These are phyloP conservation scores for Sedum album DNA, from an alignment of 164 flowering plant genomes.

Conservation along the genomic window DNA sequence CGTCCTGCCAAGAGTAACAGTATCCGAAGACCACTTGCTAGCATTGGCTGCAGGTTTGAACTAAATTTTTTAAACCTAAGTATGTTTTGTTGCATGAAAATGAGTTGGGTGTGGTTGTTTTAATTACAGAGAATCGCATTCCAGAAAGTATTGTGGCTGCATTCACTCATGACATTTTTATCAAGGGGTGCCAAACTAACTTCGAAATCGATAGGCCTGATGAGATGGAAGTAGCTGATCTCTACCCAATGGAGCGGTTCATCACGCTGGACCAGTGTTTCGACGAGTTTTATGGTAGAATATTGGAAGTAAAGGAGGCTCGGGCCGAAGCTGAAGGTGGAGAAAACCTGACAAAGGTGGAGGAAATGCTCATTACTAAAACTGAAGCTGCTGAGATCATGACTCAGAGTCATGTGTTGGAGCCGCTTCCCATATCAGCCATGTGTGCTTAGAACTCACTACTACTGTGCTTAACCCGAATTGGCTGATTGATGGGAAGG, in stretches of 20 bases:
- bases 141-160: conserved; percentile 57
- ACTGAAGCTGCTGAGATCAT: neutral
- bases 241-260: conserved; percentile 30
- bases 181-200: conserved; percentile 37
- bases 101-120: neutral
- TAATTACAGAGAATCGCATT: conserved; percentile 39
- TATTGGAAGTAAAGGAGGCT: neutral
- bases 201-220: conserved; percentile 21
- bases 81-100: neutral
- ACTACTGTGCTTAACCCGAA: neutral
- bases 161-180: conserved; percentile 46
- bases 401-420: neutral
- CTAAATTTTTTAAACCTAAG: no score
- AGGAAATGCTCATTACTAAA: neutral
- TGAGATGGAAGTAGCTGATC: conserved; percentile 25
- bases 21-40: conserved; percentile 41
- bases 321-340: neutral
- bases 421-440: conserved; percentile 3
- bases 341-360: neutral
- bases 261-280: conserved; percentile 37
- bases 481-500: neutral
- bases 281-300: conserved; percentile 17
- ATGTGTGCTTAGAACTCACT: neutral
- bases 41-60: conserved; percentile 32
- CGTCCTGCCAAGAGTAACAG: conserved; percentile 37